Evolutionary conservation across 768 basidiomycete species (phyloP).

Genomic region (Kockovaella imperatae): DNA sequence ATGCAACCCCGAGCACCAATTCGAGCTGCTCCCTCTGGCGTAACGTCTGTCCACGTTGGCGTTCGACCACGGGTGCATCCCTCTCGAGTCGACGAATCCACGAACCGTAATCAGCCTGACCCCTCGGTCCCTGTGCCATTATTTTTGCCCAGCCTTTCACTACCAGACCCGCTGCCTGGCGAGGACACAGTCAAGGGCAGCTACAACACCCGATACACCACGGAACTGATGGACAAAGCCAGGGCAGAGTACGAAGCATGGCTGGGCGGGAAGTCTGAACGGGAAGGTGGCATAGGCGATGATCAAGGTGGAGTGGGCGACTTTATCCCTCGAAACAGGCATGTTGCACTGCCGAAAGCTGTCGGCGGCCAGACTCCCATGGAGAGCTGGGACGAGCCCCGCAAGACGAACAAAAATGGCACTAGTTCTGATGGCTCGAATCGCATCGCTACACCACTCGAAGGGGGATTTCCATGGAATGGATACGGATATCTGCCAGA

Average conservation of each 20-base stretch:
- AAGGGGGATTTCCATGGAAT: no score
- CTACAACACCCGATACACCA: conserved; percentile 8
- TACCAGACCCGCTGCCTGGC: conserved; percentile 6
- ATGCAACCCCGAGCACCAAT: conserved; percentile 22
- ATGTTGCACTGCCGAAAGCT: conserved; percentile 19
- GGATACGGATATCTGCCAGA: not conserved
- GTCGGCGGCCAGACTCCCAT: conserved; percentile 12
- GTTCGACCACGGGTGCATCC: conserved; percentile 45
- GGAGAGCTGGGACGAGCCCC: no score
- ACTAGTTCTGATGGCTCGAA: no score
- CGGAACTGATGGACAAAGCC: conserved; percentile 17
- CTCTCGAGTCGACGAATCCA: conserved; percentile 16
- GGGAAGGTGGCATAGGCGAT: conserved; percentile 24
- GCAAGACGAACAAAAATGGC: no score
- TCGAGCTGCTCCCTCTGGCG: conserved; percentile 72
- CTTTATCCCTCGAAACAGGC: conserved; percentile 20
- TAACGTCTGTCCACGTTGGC: conserved; percentile 84
- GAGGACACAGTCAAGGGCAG: conserved; percentile 3
- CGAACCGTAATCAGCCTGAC: conserved; percentile 32
- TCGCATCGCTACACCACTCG: no score
- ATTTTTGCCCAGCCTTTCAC: not conserved
- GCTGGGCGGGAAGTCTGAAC: conserved; percentile 20
- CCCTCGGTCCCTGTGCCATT: conserved; percentile 14
- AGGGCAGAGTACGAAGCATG: conserved; percentile 31
- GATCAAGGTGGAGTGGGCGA: conserved; percentile 17